Conservation (phyloP, 306 rosid species). For the Fragaria nilgerrensis region DNA sequence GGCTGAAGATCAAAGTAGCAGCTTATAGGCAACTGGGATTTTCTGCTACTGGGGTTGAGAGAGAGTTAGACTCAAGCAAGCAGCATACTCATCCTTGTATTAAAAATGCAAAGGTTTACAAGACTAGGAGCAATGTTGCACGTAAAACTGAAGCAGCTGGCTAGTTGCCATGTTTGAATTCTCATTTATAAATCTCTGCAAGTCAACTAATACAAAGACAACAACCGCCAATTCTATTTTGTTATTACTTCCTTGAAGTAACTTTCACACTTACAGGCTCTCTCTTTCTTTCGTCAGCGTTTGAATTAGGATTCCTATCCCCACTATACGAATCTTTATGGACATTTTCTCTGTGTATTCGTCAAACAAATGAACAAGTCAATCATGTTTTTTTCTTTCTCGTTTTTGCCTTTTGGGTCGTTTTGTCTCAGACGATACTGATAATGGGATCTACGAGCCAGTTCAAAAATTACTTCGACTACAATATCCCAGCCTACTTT, state of each 20-base stretch:
- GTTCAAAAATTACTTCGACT: background rate
- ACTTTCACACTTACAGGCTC: background rate
- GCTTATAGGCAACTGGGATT: background rate
- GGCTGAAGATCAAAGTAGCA: background rate
- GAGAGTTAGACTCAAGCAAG: background rate
- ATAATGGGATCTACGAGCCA: background rate
- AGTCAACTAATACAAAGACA: background rate
- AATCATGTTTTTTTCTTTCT: background rate
- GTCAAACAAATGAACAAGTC: background rate
- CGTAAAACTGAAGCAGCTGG: background rate
- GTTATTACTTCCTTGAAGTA: background rate
- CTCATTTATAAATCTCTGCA: slow-evolving; percentile 1
- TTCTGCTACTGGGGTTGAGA: background rate
- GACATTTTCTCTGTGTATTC: background rate
- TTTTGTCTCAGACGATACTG: background rate
- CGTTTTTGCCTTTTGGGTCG: background rate
- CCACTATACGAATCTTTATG: background rate
- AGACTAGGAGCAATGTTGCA: background rate
- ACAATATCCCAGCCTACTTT: background rate
- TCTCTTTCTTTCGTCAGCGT: background rate
- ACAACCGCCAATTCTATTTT: background rate
- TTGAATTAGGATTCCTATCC: background rate
- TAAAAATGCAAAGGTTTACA: background rate
- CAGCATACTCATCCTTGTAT: background rate
- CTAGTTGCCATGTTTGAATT: slow-evolving; percentile 6